A percentile compares a stretch with the other conserved stretches of the same genome.
phyloP scores from a whole-genome alignment of 2,329 filamentous ascomycete species.

The Arthrobotrys conoides region DNA sequence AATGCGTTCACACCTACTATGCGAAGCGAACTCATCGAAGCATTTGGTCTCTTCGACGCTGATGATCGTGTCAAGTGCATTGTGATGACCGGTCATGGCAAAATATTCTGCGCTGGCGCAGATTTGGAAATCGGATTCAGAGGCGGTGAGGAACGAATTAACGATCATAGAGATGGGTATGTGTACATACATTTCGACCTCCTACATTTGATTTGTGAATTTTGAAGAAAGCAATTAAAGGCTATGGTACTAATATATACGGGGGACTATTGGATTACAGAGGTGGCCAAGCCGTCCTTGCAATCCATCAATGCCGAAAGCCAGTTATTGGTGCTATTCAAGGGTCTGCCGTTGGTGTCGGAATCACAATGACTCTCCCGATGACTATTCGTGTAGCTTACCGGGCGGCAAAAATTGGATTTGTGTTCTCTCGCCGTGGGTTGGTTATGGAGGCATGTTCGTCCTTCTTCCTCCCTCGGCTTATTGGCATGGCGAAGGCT shows the following conservation, averaged over 20 bases:
- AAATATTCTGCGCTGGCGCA: constrained; percentile 74
- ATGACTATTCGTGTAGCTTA: constrained; percentile 72
- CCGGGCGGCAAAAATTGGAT: constrained; percentile 76
- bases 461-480: constrained; percentile 79
- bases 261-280: constrained; percentile 64
- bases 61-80: constrained; percentile 73
- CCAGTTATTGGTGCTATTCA: constrained; percentile 75
- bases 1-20: constrained; percentile 80
- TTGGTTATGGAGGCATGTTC: constrained; percentile 80
- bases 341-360: constrained; percentile 74
- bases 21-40: constrained; percentile 74
- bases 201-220: background rate
- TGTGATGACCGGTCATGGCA: constrained; percentile 72
- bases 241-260: constrained; percentile 1
- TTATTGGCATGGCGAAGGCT: constrained; percentile 77
- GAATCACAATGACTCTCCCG: constrained; percentile 75
- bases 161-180: constrained; percentile 59
- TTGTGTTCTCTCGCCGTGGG: constrained; percentile 80
- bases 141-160: constrained; percentile 55
- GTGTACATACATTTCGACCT: background rate
- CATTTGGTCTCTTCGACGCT: constrained; percentile 70
- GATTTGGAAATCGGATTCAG: constrained; percentile 69
- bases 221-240: background rate
- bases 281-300: constrained; percentile 72
- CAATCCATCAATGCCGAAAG: constrained; percentile 73